Base-by-base conservation (phyloP, 2,329 filamentous ascomycete species). In the Laburnicola sp. region DNA sequence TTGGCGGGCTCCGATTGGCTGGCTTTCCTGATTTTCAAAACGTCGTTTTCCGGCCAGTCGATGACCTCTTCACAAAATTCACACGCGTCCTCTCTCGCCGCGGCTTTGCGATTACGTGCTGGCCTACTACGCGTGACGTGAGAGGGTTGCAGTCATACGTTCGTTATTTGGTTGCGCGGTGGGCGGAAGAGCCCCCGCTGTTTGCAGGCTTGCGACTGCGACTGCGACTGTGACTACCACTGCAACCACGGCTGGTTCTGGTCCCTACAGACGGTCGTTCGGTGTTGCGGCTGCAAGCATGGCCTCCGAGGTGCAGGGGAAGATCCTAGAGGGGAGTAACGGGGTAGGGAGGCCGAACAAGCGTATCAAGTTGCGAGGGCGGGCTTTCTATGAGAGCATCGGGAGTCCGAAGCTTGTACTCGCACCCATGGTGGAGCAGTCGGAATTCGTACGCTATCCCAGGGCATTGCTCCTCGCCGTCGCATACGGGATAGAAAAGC, bases 391-490 rank as follows among this genome's bases (percentile, higher is more conserved):
- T 69, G 86, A 97, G 76, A 96, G 89, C 69, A 88, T 99, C 55
- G 94, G 94, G 22, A 92, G 88, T 53, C 94, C 94, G 2, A 96
- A 90, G 75, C 86, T 88, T 59, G 84, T 99, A 27, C 82, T 99
- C 48, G 94, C 94, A 30, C 94, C 94, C 31, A 99, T 99, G 94
- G 94, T 99, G 22, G 93, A 99, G 69, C 90, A 97, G 73, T 97
- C 91, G 28, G 94, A 99, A 78, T 97, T 97, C 78, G 92, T 96
- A 79, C 59, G 87, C 67, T 78, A 45, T 40, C 22, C 28, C n/a
- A 27, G 25, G 9, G 11, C 23, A 27, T 8, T 11, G 2, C 23
- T 32, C 44, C 37, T 25, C 21, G 3, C 0, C 11, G 10, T 8
- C 23, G n/a, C 36, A 11, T 38, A 23, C 26, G 4, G 27, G 21